Conservation (phyloP, 192 early-diverging fungal species). For the Chytriomyces sp. region DNA sequence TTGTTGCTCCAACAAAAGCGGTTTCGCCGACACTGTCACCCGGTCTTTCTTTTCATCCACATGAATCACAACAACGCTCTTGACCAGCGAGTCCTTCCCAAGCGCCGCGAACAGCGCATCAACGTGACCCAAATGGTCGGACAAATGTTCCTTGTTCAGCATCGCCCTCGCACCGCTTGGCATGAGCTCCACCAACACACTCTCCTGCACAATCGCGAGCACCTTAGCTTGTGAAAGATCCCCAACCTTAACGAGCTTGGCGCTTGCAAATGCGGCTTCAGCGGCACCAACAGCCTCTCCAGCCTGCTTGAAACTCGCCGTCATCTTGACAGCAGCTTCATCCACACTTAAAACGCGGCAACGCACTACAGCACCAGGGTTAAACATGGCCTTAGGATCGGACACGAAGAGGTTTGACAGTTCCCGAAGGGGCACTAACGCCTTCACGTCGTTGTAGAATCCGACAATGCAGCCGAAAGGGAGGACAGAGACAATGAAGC, state of each 20-base stretch:
- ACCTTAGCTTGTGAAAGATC: constrained; percentile 60
- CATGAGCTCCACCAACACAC: constrained; percentile 59
- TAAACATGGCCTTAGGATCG: constrained; percentile 70
- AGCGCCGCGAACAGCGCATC: constrained; percentile 63
- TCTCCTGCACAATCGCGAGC: constrained; percentile 49
- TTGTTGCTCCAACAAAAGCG: constrained; percentile 38
- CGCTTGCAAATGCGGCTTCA: constrained; percentile 37
- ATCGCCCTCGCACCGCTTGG: constrained; percentile 57
- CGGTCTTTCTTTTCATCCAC: constrained; percentile 34
- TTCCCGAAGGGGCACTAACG: constrained; percentile 70
- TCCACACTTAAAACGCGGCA: constrained; percentile 71
- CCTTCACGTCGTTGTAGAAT: constrained; percentile 78
- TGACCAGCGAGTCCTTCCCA: constrained; percentile 38
- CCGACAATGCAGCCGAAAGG: constrained; percentile 69
- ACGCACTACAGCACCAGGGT: constrained; percentile 70
- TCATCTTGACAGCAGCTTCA: constrained; percentile 57
- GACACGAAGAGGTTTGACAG: constrained; percentile 42
- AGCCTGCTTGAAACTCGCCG: constrained; percentile 68
- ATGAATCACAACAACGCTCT: not conserved
- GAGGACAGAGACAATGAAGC: constrained; percentile 64
- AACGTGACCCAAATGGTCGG: constrained; percentile 60
- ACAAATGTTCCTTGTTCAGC: constrained; percentile 61
- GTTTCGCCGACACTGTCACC: constrained; percentile 68
- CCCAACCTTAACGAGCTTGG: constrained; percentile 42
- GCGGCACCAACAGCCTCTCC: constrained; percentile 32